Base-by-base conservation (phyloP, 2,329 filamentous ascomycete species). In the Thelonectria blattea region DNA sequence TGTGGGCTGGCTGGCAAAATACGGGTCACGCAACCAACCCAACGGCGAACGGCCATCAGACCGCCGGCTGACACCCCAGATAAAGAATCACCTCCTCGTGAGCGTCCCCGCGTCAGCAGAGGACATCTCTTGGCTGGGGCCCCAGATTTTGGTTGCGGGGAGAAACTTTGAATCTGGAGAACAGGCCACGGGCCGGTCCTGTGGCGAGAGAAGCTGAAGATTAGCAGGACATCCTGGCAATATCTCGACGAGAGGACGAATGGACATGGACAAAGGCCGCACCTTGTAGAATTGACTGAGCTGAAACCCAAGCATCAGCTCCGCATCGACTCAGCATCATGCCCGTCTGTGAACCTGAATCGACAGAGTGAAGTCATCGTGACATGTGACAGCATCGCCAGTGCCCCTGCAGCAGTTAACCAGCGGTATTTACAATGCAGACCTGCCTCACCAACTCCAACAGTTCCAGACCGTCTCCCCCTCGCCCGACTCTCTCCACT, bases 111-210 rank as follows among this genome's bases (percentile, higher is more conserved):
- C 34, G 34, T 37, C 34, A 30, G 32, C 41, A 24, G 14, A 42
- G 37, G 14, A 5, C 39, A 32, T 27, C 22, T 54, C 52, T 34
- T 48, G 52, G 46, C 43, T 46, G 37, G 52, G 30, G 43, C 52
- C 52, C 52, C 52, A 43, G 52, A 55, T 55, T 55, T 17, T 27
- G 52, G 15, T 43, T 45, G 8, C 4, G 43, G 27, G 45, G 45
- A 48, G 22, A 27, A 11, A n/a, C 8, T 37, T 37, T 14, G 34
- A 37, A 37, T 37, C 34, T 47, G 43, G 43, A 46, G 43, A 47
- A 15, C 18, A 24, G 45, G 45, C 12, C 45, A 27, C 45, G 45
- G 45, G 45, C 45, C 45, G 45, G n/a, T 12, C 42, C 42, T 14
- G 18, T 45, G 42, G 42, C 42, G 12, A 45, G 9, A 14, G 17